phyloP scores from a whole-genome alignment of 176 grass and related monocot species.

The Poa annua region DNA sequence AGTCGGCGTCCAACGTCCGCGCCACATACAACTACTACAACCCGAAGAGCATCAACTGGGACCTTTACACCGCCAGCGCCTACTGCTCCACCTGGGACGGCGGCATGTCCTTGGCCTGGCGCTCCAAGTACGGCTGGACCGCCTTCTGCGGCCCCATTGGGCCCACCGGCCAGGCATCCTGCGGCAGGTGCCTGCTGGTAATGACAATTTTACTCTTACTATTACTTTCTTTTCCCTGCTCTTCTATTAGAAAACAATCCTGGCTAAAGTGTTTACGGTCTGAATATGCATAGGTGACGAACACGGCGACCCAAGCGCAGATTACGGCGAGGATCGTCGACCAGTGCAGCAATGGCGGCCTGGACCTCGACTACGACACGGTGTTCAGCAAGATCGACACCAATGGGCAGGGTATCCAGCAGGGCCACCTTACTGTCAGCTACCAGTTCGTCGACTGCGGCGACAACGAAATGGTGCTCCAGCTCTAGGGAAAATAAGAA shows the following conservation, averaged over 20 bases:
- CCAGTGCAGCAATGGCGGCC: constrained; percentile 59
- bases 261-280: too few relatives aligned
- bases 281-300: constrained; percentile 49
- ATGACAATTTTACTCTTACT: background rate
- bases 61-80: constrained; percentile 36
- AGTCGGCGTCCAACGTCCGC: constrained; percentile 45
- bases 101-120: constrained; percentile 52
- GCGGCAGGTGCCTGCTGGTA: constrained; percentile 66
- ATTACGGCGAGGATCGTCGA: constrained; percentile 59
- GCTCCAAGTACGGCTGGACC: constrained; percentile 71
- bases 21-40: constrained; percentile 50
- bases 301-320: constrained; percentile 25
- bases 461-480: constrained; percentile 2
- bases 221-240: too few relatives aligned
- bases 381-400: constrained; percentile 62
- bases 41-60: constrained; percentile 44
- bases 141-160: constrained; percentile 78
- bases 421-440: constrained; percentile 45
- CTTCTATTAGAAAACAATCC: too few relatives aligned
- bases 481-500: background rate
- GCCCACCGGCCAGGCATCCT: constrained; percentile 37
- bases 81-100: constrained; percentile 90
- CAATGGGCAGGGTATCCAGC: background rate
- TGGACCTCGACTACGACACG: constrained; percentile 53
- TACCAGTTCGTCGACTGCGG: constrained; percentile 57